phyloP scores from a whole-genome alignment of 345 rosid species.

The Eucalyptus globulus region DNA sequence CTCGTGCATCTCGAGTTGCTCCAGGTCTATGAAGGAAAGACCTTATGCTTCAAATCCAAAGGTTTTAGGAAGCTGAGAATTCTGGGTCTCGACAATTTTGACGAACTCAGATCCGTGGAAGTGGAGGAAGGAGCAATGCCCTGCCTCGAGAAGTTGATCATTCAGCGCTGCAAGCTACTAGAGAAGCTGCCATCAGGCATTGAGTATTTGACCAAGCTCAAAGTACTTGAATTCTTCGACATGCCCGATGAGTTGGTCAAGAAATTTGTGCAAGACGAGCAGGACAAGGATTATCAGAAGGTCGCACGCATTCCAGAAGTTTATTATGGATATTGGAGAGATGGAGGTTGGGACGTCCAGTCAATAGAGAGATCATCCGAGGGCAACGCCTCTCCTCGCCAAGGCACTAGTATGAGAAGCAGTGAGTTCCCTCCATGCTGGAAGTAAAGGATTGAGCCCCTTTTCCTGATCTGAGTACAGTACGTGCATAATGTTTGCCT shows the following conservation, averaged over 20 bases:
- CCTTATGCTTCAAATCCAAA: constrained; percentile 1
- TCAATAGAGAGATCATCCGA: neutral
- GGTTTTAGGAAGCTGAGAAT: constrained; percentile 17
- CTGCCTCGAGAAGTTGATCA: constrained; percentile 7
- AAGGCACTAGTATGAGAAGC: neutral
- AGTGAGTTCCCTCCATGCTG: constrained; percentile 4
- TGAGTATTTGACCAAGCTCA: constrained; percentile 9
- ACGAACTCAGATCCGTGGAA: constrained; percentile 1
- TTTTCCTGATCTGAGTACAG: neutral
- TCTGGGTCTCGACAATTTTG: constrained; percentile 16
- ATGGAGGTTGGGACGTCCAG: constrained; percentile 18
- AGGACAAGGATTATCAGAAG: constrained; percentile 4
- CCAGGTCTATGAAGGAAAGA: constrained; percentile 6
- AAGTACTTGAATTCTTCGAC: constrained; percentile 15
- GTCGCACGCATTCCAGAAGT: constrained; percentile 15
- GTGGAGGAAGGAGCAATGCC: constrained; percentile 19
- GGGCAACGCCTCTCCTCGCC: neutral
- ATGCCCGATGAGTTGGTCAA: constrained; percentile 18
- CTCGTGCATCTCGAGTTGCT: constrained; percentile 20
- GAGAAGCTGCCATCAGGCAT: constrained; percentile 14
- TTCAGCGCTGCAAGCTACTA: constrained; percentile 10
- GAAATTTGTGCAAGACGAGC: neutral
- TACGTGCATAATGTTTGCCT: neutral
- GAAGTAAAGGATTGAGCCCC: neutral
- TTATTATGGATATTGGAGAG: constrained; percentile 13